Percentiles rank a stretch among this genome's conserved stretches.
Evolutionary conservation across 192 early-diverging fungal species (phyloP).

Genomic region (Backusella tarrabulga): DNA sequence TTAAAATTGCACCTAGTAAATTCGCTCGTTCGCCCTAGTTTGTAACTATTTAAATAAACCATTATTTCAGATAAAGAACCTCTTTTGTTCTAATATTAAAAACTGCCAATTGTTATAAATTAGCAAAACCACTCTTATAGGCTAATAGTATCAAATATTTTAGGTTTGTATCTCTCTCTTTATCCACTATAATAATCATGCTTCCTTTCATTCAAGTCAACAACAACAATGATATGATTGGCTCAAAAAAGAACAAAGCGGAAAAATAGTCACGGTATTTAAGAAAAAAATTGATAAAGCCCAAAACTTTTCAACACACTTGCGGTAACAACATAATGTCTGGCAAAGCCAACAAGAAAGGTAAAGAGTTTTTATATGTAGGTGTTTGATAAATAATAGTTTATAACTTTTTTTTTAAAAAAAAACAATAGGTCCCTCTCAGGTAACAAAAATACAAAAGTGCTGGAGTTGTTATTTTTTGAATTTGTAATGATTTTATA

Average conservation of each 20-base stretch:
- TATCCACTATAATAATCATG: not conserved
- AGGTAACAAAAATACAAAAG: slow-evolving; percentile 15
- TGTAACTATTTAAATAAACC: not conserved
- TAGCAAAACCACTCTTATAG: not conserved
- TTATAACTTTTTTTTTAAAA: not conserved
- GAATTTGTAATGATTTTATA: not conserved
- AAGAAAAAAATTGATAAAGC: not conserved
- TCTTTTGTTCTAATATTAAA: not conserved
- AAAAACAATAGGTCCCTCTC: slow-evolving; percentile 16
- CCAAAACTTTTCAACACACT: not conserved
- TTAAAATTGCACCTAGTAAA: not conserved
- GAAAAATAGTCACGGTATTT: not conserved
- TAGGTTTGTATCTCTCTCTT: not conserved
- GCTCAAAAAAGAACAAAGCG: not conserved
- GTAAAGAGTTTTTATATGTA: not conserved
- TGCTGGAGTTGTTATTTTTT: not conserved
- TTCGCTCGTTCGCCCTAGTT: not conserved
- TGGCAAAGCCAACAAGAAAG: slow-evolving; percentile 2
- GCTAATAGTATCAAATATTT: not conserved
- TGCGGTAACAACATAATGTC: not conserved
- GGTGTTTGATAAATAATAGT: not conserved
- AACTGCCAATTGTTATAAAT: too few species aligned
- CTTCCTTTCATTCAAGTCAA: not conserved
- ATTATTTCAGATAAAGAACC: not conserved
- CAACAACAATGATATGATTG: not conserved